These are phyloP conservation scores for Delonix regia DNA, from an alignment of 306 rosid species.

Conservation along the genomic window DNA sequence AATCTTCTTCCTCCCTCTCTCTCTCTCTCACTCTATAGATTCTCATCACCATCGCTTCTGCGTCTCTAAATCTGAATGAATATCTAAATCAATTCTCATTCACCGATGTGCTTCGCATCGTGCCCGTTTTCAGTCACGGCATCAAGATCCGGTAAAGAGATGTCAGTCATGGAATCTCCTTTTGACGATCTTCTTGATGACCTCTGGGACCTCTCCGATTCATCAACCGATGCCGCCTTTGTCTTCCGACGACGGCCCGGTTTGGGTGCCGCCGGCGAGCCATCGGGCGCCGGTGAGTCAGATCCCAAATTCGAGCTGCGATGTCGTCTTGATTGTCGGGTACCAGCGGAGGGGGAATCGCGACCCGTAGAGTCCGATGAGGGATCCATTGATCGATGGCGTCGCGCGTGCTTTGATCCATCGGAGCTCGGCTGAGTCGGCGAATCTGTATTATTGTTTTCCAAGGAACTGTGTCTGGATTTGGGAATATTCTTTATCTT, in stretches of 20 bases:
- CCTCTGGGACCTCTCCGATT: conserved; percentile 34
- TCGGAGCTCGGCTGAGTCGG: conserved; percentile 34
- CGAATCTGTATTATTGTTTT: conserved; percentile 31
- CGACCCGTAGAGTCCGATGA: conserved; percentile 38
- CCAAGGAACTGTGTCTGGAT: conserved; percentile 43
- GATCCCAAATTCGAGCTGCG: conserved; percentile 36
- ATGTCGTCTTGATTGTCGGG: conserved; percentile 41
- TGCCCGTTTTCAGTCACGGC: conserved; percentile 22
- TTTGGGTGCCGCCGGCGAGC: conserved; percentile 45
- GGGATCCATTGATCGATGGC: conserved; percentile 46
- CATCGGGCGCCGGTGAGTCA: conserved; percentile 34
- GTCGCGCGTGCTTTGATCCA: conserved; percentile 50
- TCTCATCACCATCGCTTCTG: not conserved
- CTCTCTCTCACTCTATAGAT: not conserved
- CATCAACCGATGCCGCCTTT: conserved; percentile 60
- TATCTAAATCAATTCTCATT: conserved; percentile 3
- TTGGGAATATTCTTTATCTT: conserved; percentile 29
- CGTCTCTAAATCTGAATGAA: conserved; percentile 24
- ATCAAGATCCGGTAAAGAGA: conserved; percentile 42
- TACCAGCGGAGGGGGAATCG: conserved; percentile 27
- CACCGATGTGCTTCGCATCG: not conserved
- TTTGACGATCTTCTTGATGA: conserved; percentile 48
- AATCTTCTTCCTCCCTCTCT: not conserved
- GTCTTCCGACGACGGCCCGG: conserved; percentile 53
- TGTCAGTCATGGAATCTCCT: conserved; percentile 56